These are phyloP conservation scores for Termitomyces sp. DNA, from an alignment of 768 basidiomycete species.

Conservation along the genomic window DNA sequence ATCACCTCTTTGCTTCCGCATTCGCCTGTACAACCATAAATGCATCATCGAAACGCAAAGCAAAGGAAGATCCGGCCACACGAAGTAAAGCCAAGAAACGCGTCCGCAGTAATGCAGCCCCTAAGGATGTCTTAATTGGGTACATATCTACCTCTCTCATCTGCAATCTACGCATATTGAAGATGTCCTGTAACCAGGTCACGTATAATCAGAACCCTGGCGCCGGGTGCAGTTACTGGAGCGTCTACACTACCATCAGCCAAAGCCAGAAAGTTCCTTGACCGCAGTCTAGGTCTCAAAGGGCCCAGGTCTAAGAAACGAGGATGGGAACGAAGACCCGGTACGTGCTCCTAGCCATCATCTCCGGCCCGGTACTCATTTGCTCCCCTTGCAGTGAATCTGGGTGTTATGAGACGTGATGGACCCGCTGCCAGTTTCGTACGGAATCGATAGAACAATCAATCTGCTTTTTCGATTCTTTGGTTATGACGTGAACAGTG, in stretches of 20 bases:
- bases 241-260: constrained; percentile 46
- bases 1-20: constrained; percentile 60
- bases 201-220: constrained; percentile 48
- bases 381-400: constrained; percentile 36
- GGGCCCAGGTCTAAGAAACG: constrained; percentile 33
- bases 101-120: constrained; percentile 17
- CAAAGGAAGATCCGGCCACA: constrained; percentile 17
- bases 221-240: constrained; percentile 22
- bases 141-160: constrained; percentile 24
- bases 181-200: constrained; percentile 33
- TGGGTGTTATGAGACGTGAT: constrained; percentile 51
- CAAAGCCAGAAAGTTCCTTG: constrained; percentile 48
- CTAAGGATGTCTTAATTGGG: constrained; percentile 58
- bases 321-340: constrained; percentile 59
- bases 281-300: constrained; percentile 47
- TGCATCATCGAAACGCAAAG: constrained; percentile 19
- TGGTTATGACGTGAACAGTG: no score
- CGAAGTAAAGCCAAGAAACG: constrained; percentile 28
- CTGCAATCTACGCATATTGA: background rate
- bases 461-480: background rate
- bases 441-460: constrained; percentile 21
- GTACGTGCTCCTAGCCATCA: constrained; percentile 31
- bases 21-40: constrained; percentile 32
- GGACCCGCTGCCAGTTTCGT: constrained; percentile 58
- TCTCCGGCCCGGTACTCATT: background rate